Evolutionary conservation across 2,329 filamentous ascomycete genomes (phyloP), one percentile per base, ranked within the genome.

Genomic region (Fusarium sp.): DNA sequence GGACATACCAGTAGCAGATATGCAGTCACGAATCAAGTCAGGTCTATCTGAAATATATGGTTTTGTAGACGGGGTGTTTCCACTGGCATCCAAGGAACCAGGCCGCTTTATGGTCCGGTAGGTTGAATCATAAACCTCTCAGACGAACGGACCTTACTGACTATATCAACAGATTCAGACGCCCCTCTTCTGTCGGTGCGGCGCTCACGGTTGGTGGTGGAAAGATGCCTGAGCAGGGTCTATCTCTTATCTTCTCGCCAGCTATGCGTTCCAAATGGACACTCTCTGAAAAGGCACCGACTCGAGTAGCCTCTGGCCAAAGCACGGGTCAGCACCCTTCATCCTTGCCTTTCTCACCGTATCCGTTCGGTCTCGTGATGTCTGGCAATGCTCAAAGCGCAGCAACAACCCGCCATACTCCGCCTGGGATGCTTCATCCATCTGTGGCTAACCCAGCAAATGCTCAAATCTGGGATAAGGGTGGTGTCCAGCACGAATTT

Each of bases 201-300:
- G 77, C 79, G 3, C 59, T 81, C 43, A 50, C 58, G 16, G 66
- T 73, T 46, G 72, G 66, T 3, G 50, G 59, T 9, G 72, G 73
- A 8, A 42, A 40, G 11, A 66, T 81, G 43, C 64, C 65, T 7
- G 79, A 79, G 42, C 72, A 71, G 29, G 63, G 66, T 3, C 59
- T 81, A 11, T 68, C 69, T 8, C 30, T 81, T 22, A 44, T 4
- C 16, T 75, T 81, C 29, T 63, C 63, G 7, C 75, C 79, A 6
- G 69, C 73, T 8, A 45, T 76, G 49, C 71, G 77, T 27, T 80
- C 78, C 4, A 81, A 79, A 61, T 81, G 79, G 79, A 59, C 59
- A 29, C 43, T 51, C 14, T 45, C 61, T 12, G 27, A 47, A 10
- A 47, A 59, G 20, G 52, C 57, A 15, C 52, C 59, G 18, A 55